A percentile compares a stretch with the other conserved stretches of the same genome.
phyloP scores from a whole-genome alignment of 148 eudicot genomes.

The Heliosperma pusillum region DNA sequence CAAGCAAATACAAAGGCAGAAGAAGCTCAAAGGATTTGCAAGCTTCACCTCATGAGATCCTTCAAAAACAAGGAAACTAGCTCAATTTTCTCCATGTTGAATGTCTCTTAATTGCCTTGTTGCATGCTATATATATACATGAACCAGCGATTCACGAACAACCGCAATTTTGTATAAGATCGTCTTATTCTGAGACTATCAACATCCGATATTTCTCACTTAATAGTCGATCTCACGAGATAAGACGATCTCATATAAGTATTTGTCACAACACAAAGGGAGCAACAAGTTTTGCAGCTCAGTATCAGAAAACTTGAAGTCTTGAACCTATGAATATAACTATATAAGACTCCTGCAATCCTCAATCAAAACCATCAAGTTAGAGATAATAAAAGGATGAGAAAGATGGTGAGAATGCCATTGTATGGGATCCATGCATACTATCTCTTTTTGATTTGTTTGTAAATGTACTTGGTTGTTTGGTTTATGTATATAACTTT shows the following conservation, averaged over 20 bases:
- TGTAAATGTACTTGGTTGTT: neutral
- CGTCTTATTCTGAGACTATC: neutral
- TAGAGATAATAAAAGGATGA: slow-evolving; percentile 28
- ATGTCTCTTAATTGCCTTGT: slow-evolving; percentile 24
- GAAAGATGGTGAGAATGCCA: slow-evolving; percentile 41
- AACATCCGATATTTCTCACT: neutral
- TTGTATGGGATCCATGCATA: slow-evolving; percentile 76
- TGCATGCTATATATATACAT: too few relatives aligned
- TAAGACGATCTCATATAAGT: too few relatives aligned
- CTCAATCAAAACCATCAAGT: too few relatives aligned
- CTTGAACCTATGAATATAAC: too few relatives aligned
- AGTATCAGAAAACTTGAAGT: too few relatives aligned
- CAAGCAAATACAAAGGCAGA: slow-evolving; percentile 34
- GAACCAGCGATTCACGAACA: too few relatives aligned
- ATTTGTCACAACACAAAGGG: too few relatives aligned
- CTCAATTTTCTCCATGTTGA: slow-evolving; percentile 26
- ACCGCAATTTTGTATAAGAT: neutral
- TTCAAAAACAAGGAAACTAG: slow-evolving; percentile 23
- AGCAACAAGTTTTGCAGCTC: neutral
- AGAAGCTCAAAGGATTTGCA: slow-evolving; percentile 35
- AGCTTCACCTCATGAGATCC: slow-evolving; percentile 28
- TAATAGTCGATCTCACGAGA: too few relatives aligned
- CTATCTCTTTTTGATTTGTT: slow-evolving; percentile 44
- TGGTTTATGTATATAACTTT: neutral
- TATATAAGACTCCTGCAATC: too few relatives aligned